Base-by-base conservation (phyloP, 1,284 basidiomycete species). In the Erythrobasidium hasegawianum region DNA sequence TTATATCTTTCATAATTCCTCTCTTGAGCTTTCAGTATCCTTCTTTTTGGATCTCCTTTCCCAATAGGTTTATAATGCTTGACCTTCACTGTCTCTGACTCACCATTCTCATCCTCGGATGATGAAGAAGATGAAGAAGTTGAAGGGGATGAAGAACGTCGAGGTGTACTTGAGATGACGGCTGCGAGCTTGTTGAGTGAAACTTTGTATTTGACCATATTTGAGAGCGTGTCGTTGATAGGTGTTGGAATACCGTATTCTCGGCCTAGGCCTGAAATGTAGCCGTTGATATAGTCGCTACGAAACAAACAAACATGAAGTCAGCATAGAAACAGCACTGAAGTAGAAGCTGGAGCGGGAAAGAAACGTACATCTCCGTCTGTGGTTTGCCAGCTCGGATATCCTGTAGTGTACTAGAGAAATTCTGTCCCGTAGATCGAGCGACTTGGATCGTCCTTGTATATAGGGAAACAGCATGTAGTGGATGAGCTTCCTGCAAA, bases 211-310 rank as follows among this genome's bases (percentile, higher is more conserved):
- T 81, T 81, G 62, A 88, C 78, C 74, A 94, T 79, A 59, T 86
- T 80, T 20, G 82, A 76, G 53, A 96, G 77, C 53, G 83, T 80
- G 20, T 82, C 78, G 71, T 86, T 89, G 14, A 82, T 79, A 0
- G 86, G 85, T 72, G 86, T 87, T 9, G 78, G 77, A 38, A 94
- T 80, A 2, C 80, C 79, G 71, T 88, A 83, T 47, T 81, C 78
- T 53, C 78, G 72, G 8, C 88, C 94, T 5, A 94, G 78, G 9
- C 79, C 79, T 24, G 85, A 75, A 54, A 98, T 77, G 76, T 94
- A 90, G 7, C 95, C 94, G 72, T 92, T 95, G 75, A 97, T 83
- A 73, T 82, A 92, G 24, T 88, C 84, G 57, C 77, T 76, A n/a
- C n/a, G n/a, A n/a, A n/a, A n/a, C n/a, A n/a, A n/a, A n/a, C n/a